A percentile compares a stretch with the other conserved stretches of the same genome.
Evolutionary conservation across 1,139 yeast genomes (phyloP).

Genomic region (Geotrichum macrosporum): DNA sequence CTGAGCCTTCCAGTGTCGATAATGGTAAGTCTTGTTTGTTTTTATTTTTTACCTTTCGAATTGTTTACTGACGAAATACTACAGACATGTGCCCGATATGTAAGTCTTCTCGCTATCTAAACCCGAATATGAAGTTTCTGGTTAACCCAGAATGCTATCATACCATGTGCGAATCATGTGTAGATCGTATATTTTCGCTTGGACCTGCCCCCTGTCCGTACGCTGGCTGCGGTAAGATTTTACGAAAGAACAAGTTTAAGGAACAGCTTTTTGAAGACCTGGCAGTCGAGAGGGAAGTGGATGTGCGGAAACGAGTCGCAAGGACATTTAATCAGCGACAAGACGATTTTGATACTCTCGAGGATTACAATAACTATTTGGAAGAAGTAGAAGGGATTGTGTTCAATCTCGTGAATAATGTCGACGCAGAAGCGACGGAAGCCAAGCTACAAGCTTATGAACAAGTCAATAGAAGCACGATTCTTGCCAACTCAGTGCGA

Average conservation of each 20-base stretch:
- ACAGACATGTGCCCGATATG: constrained; percentile 95
- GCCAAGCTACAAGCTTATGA: constrained; percentile 66
- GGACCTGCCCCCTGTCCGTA: constrained; percentile 99
- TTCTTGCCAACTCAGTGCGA: constrained; percentile 68
- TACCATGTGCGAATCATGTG: constrained; percentile 95
- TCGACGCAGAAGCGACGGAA: constrained; percentile 71
- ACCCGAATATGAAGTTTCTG: constrained; percentile 88
- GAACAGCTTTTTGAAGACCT: constrained; percentile 90
- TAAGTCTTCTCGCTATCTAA: constrained; percentile 87
- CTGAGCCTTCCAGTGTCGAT: not conserved
- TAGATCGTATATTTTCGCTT: constrained; percentile 82
- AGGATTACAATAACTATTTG: constrained; percentile 67
- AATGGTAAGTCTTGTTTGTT: not conserved
- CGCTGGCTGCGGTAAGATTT: constrained; percentile 80
- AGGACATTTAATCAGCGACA: constrained; percentile 76
- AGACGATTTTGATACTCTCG: constrained; percentile 61
- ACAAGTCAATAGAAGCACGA: constrained; percentile 67
- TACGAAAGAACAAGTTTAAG: constrained; percentile 85
- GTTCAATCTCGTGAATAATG: constrained; percentile 65
- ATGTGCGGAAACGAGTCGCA: constrained; percentile 73
- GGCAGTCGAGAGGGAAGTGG: constrained; percentile 84
- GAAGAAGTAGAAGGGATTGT: constrained; percentile 81
- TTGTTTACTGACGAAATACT: not conserved
- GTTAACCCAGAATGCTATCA: constrained; percentile 98
- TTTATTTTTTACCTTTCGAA: not conserved